These are phyloP conservation scores for Nyssa sinensis DNA, from an alignment of 148 eudicot species.

Conservation along the genomic window DNA sequence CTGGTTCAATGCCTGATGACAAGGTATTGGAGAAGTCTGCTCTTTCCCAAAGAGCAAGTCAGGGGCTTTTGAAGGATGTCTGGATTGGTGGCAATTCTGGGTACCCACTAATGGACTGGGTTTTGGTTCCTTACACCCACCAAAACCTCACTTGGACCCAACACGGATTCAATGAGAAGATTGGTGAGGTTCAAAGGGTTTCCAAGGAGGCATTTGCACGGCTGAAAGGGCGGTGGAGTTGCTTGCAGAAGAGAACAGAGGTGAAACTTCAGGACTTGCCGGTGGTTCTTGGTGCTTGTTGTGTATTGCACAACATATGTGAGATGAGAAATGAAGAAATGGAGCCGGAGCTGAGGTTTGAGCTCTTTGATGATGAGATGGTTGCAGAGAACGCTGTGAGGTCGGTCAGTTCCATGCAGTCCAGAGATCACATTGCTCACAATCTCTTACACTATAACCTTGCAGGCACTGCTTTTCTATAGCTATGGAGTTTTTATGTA, in stretches of 20 bases:
- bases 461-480: slow-evolving; percentile 34
- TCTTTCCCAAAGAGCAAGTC: slow-evolving; percentile 39
- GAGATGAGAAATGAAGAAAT: slow-evolving; percentile 49
- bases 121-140: slow-evolving; percentile 60
- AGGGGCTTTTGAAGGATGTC: slow-evolving; percentile 37
- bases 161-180: slow-evolving; percentile 62
- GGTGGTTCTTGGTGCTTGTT: slow-evolving; percentile 64
- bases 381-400: slow-evolving; percentile 44
- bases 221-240: slow-evolving; percentile 65
- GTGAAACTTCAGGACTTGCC: slow-evolving; percentile 73
- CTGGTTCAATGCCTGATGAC: slow-evolving; percentile 74
- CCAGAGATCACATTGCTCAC: slow-evolving; percentile 79
- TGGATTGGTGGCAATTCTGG: slow-evolving; percentile 53
- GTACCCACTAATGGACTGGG: slow-evolving; percentile 62
- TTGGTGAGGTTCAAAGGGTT: slow-evolving; percentile 41
- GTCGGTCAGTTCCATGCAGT: slow-evolving; percentile 36
- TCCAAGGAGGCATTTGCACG: slow-evolving; percentile 53
- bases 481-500: neutral
- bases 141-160: slow-evolving; percentile 69
- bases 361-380: slow-evolving; percentile 58
- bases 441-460: slow-evolving; percentile 57
- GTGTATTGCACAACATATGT: slow-evolving; percentile 73
- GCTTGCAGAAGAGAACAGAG: slow-evolving; percentile 76
- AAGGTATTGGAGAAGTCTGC: slow-evolving; percentile 56
- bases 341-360: slow-evolving; percentile 38